Evolutionary conservation across 2,329 filamentous ascomycete species (phyloP), one percentile per base, ranked within the genome.

Genomic region (Pseudocercospora vitis): DNA sequence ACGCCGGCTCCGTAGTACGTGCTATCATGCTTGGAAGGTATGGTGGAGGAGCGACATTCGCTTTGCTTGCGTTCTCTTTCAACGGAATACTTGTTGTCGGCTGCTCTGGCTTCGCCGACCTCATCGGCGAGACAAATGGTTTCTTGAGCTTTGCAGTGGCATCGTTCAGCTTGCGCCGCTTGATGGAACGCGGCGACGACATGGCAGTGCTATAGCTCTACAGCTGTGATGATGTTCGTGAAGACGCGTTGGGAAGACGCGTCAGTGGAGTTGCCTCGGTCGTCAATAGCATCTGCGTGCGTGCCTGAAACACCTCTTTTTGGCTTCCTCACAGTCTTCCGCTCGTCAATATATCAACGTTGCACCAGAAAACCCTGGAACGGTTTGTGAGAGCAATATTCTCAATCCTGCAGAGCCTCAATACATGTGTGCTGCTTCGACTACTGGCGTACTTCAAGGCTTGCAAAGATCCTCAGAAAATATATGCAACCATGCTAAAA

Each of bases 81-180:
- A 60, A 46, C 32, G 60, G 59, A 12, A 55, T 47, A 16, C 50
- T 49, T 58, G 37, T 54, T 52, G 42, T 44, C 16, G 45, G 33
- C 11, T 42, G 49, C 8, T 51, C 48, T n/a, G 59, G 26, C 39
- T 61, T 62, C 24, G 75, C 73, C 31, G 74, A 78, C 60, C 79
- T 81, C 56, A 87, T 78, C 11, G 86, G 87, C 40, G 87, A 89
- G 60, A 85, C 84, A 73, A 90, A 90, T 0, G 87, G 87, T 66
- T 85, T 87, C 57, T 80, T 79, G 44, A 89, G 78, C 5, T 80
- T 79, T n/a, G 75, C 76, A 18, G 78, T 72, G 32, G 81, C 78
- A 39, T 78, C 73, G 53, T 85, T 78, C 58, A 86, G 73, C 59
- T 83, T 81, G 56, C 85, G 83, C 46, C 84, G 81, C 73, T 88